Conservation (phyloP, 371 early-diverging fungal species). For the Mucor ambiguus region DNA sequence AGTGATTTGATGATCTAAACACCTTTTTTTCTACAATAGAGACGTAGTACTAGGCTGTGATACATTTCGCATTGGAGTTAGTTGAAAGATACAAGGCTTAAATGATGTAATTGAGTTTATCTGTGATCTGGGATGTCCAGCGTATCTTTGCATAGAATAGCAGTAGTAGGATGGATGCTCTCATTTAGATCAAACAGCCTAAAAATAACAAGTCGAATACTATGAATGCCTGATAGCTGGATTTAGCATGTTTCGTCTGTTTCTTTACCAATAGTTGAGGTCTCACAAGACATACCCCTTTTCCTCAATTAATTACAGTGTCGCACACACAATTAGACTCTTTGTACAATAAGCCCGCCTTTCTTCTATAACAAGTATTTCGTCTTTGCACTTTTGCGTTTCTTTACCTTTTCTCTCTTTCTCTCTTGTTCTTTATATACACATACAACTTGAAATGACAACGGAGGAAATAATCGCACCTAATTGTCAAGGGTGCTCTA, state of each 20-base stretch:
- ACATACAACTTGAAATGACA: constrained; percentile 6
- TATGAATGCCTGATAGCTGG: background rate
- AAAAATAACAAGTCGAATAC: background rate
- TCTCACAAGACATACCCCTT: background rate
- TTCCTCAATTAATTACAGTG: constrained; percentile 2
- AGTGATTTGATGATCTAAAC: background rate
- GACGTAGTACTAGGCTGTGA: background rate
- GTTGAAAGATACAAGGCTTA: background rate
- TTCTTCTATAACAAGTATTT: background rate
- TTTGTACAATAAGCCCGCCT: background rate
- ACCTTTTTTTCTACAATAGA: background rate
- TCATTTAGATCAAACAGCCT: background rate
- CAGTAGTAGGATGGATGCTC: background rate
- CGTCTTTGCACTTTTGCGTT: constrained; percentile 11
- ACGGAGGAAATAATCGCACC: constrained; percentile 19
- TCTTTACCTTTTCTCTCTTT: background rate
- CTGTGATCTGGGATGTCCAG: background rate
- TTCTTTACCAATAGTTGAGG: background rate
- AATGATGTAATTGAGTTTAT: background rate
- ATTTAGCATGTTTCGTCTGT: background rate
- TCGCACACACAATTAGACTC: constrained; percentile 7
- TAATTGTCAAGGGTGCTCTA: constrained; percentile 69
- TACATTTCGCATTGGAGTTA: background rate
- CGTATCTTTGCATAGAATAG: background rate
- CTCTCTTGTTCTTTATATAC: constrained; percentile 2